Evolutionary conservation across 768 basidiomycete species (phyloP).

Genomic region (Mycena capillaripes): DNA sequence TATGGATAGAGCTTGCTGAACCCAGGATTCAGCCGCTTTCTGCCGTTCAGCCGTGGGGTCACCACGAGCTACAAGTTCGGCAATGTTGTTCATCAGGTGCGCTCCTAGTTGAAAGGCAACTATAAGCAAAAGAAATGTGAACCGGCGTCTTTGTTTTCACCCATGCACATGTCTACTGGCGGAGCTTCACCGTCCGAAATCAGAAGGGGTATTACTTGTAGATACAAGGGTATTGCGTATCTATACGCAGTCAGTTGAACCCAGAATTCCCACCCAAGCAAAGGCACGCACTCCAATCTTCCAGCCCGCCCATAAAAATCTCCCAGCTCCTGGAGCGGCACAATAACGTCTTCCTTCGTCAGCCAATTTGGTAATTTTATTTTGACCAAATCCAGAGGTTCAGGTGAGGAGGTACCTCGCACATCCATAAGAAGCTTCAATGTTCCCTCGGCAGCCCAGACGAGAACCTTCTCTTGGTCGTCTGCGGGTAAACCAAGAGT

Average conservation of each 20-base stretch:
- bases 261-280: background rate
- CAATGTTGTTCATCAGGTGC: constrained; percentile 33
- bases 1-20: constrained; percentile 53
- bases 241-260: constrained; percentile 42
- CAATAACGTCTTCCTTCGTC: constrained; percentile 58
- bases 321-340: constrained; percentile 63
- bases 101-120: constrained; percentile 12
- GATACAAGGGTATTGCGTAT: constrained; percentile 61
- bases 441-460: constrained; percentile 30
- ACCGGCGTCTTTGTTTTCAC: background rate
- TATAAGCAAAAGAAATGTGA: background rate
- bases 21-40: constrained; percentile 56
- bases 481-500: background rate
- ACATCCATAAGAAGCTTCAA: constrained; percentile 24
- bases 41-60: constrained; percentile 24
- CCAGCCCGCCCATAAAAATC: constrained; percentile 58
- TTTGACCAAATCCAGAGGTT: constrained; percentile 51
- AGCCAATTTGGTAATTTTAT: constrained; percentile 63
- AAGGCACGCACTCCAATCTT: constrained; percentile 52
- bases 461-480: constrained; percentile 26
- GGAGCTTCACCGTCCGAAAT: constrained; percentile 40
- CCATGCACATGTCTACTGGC: constrained; percentile 25
- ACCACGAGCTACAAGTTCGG: constrained; percentile 18
- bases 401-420: background rate
- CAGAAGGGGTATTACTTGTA: constrained; percentile 60